Conservation (phyloP, 2,329 filamentous ascomycete species). For the Pezicula carpinea region DNA sequence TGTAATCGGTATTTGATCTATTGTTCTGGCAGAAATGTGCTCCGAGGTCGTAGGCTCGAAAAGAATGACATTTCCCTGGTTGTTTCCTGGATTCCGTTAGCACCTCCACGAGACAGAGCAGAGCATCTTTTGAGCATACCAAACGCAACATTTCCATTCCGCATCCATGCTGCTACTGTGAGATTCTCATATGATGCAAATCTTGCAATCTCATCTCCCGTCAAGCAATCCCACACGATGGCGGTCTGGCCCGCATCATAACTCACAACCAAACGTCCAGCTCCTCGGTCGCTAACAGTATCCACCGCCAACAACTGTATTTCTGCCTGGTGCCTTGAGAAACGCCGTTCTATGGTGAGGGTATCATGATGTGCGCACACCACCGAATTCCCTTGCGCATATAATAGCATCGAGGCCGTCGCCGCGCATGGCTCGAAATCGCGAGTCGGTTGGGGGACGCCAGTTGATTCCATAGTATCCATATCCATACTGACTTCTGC, state of each 20-base stretch:
- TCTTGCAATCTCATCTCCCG: slow-evolving; percentile 83
- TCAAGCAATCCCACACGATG: slow-evolving; percentile 95
- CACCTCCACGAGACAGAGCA: slow-evolving; percentile 4
- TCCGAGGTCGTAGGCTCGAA: slow-evolving; percentile 93
- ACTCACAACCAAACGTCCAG: slow-evolving; percentile 82
- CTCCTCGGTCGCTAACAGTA: slow-evolving; percentile 81
- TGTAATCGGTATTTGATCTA: slow-evolving; percentile 90
- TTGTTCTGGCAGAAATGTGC: slow-evolving; percentile 84
- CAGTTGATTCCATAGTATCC: slow-evolving; percentile 22
- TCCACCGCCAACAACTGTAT: slow-evolving; percentile 83
- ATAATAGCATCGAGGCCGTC: slow-evolving; percentile 86
- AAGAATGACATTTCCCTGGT: slow-evolving; percentile 86
- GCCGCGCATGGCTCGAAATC: slow-evolving; percentile 85
- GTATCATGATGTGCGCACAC: slow-evolving; percentile 91
- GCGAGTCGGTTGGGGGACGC: slow-evolving; percentile 37
- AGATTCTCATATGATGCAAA: slow-evolving; percentile 89
- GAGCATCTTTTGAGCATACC: slow-evolving; percentile 51
- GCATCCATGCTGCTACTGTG: slow-evolving; percentile 87
- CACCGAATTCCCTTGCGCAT: slow-evolving; percentile 76
- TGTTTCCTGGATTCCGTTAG: slow-evolving; percentile 60
- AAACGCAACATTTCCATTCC: slow-evolving; percentile 93
- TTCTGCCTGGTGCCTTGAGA: slow-evolving; percentile 78
- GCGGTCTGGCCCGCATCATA: slow-evolving; percentile 88
- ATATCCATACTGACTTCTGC: slow-evolving; percentile 49
- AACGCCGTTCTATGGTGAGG: slow-evolving; percentile 80